Conservation (phyloP, 2,329 filamentous ascomycete species). For the Microsporum audouinii region DNA sequence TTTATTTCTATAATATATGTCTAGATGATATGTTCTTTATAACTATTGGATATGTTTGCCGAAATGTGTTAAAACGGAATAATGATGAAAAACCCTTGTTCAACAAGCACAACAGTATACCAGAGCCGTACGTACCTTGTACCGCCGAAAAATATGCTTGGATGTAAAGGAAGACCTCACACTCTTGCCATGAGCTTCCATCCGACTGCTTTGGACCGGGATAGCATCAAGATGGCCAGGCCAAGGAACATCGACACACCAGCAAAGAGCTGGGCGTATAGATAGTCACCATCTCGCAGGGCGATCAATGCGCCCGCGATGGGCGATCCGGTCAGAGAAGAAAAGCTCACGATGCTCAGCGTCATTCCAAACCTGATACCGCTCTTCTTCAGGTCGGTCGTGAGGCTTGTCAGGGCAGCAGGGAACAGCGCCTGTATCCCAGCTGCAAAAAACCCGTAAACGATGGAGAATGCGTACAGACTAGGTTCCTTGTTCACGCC, state of each 20-base stretch:
- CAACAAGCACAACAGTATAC: no score
- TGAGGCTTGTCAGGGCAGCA: slow-evolving; percentile 46
- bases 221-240: slow-evolving; percentile 30
- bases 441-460: slow-evolving; percentile 54
- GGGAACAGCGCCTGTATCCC: slow-evolving; percentile 58
- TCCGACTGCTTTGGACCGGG: slow-evolving; percentile 31
- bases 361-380: slow-evolving; percentile 49
- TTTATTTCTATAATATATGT: background rate
- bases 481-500: slow-evolving; percentile 40
- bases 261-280: slow-evolving; percentile 44
- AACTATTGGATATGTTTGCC: background rate
- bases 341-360: slow-evolving; percentile 43
- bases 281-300: slow-evolving; percentile 34
- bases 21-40: background rate
- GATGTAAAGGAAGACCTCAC: slow-evolving; percentile 12
- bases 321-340: slow-evolving; percentile 44
- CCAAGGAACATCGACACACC: slow-evolving; percentile 37
- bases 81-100: background rate
- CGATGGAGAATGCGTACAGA: slow-evolving; percentile 51
- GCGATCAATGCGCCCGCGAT: slow-evolving; percentile 44
- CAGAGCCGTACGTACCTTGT: background rate
- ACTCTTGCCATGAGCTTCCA: slow-evolving; percentile 25
- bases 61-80: background rate
- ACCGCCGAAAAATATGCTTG: background rate
- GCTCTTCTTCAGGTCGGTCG: slow-evolving; percentile 41